Conservation (phyloP, 2,329 filamentous ascomycete genomes). For the Alternaria sp. region DNA sequence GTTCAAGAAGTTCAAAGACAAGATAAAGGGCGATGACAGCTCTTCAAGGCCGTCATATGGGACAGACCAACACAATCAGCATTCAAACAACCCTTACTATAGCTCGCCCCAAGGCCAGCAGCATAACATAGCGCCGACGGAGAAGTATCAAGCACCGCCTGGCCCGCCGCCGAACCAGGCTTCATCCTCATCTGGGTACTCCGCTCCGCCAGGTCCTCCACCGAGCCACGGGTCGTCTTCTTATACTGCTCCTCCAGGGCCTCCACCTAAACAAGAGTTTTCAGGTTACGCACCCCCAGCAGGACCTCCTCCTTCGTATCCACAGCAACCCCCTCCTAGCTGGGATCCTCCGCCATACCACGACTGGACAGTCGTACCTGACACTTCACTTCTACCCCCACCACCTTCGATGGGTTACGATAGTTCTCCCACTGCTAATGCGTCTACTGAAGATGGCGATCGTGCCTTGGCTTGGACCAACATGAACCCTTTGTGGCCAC, state of each 20-base stretch:
- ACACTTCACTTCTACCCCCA: conserved; percentile 74
- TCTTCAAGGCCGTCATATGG: conserved; percentile 19
- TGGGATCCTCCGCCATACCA: conserved; percentile 65
- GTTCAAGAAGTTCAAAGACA: conserved; percentile 47
- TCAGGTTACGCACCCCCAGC: conserved; percentile 38
- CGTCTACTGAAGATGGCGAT: conserved; percentile 67
- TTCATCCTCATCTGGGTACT: conserved; percentile 19
- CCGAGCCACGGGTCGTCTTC: conserved; percentile 28
- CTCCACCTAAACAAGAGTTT: conserved; percentile 28
- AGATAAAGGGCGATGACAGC: conserved; percentile 38
- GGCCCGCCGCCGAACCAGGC: conserved; percentile 37
- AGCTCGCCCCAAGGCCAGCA: conserved; percentile 22
- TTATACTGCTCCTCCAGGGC: conserved; percentile 23
- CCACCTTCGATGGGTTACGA: conserved; percentile 73
- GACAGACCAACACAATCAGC: conserved; percentile 29
- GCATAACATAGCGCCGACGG: conserved; percentile 16
- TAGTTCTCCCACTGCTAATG: conserved; percentile 71
- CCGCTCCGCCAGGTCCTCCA: conserved; percentile 28
- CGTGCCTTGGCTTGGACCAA: conserved; percentile 71
- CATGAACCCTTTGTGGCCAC: conserved; percentile 63
- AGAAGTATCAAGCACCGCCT: conserved; percentile 39
- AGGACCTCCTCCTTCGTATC: conserved; percentile 32
- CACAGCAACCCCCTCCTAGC: conserved; percentile 43
- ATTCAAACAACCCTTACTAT: conserved; percentile 36
- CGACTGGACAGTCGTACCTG: conserved; percentile 76